Conservation (phyloP, 2,329 filamentous ascomycete genomes). For the Aspergillus awamori region DNA sequence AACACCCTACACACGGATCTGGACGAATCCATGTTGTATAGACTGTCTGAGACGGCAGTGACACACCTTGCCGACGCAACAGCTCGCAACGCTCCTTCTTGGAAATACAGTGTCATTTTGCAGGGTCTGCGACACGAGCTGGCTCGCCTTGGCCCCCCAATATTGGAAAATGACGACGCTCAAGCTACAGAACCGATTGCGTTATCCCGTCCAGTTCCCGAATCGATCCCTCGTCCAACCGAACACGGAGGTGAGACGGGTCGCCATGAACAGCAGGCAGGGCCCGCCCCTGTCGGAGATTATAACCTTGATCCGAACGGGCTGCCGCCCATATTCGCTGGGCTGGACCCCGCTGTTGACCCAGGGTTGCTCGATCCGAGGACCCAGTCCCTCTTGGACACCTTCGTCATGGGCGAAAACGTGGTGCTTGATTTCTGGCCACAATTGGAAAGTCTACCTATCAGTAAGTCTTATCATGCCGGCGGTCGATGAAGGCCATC, state of each 20-base stretch:
- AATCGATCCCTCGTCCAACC: not conserved
- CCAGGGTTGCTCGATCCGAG: conserved; percentile 17
- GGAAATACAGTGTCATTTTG: conserved; percentile 25
- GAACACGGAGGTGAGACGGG: not conserved
- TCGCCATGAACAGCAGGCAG: not conserved
- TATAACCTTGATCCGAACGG: not conserved
- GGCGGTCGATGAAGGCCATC: not conserved
- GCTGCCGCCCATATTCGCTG: not conserved
- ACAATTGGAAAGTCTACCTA: conserved; percentile 32
- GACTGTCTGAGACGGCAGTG: conserved; percentile 20
- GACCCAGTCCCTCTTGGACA: conserved; percentile 23
- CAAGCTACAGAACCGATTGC: not conserved
- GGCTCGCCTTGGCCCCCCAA: conserved; percentile 3
- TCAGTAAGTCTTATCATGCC: conserved; percentile 15
- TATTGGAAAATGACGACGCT: not conserved
- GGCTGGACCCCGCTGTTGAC: not conserved
- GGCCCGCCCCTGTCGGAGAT: not conserved
- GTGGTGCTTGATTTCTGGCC: conserved; percentile 31
- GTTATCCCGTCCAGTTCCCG: not conserved
- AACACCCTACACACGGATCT: not conserved
- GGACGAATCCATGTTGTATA: conserved; percentile 20
- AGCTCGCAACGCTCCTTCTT: conserved; percentile 23
- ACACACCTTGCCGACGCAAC: conserved; percentile 23
- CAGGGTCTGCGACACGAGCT: conserved; percentile 24
- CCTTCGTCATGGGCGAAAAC: conserved; percentile 24